Percentiles rank a stretch among this genome's conserved stretches.
These are phyloP conservation scores for Rhizoclosmatium sp. DNA, from an alignment of 192 early-diverging fungal genomes.

Conservation along the genomic window DNA sequence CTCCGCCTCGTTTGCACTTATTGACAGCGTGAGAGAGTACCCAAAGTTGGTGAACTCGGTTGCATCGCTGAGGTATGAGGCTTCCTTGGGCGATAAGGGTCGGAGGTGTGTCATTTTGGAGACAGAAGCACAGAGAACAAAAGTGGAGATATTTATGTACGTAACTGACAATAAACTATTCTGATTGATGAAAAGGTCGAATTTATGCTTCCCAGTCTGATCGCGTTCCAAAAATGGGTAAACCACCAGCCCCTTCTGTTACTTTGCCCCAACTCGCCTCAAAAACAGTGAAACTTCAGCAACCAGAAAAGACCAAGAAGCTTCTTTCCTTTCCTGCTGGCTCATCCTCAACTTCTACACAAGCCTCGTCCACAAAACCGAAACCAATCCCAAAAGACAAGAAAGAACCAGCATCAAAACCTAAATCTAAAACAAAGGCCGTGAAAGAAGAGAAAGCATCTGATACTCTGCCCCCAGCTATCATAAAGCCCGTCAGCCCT, in stretches of 20 bases:
- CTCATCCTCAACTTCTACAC: too few species aligned
- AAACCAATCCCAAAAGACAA: not conserved
- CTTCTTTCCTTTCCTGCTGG: too few species aligned
- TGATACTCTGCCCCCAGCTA: not conserved
- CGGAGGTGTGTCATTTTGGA: not conserved
- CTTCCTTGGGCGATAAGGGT: conserved; percentile 2
- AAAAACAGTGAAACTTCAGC: too few species aligned
- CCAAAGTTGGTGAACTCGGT: conserved; percentile 34
- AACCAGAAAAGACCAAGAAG: too few species aligned
- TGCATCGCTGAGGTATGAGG: conserved; percentile 7
- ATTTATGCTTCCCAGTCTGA: too few species aligned
- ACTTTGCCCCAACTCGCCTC: too few species aligned
- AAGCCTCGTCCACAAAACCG: not conserved
- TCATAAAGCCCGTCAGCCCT: not conserved
- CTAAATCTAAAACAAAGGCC: not conserved
- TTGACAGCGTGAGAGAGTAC: not conserved
- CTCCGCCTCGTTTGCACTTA: not conserved
- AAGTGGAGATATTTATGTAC: too few species aligned
- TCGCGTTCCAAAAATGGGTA: too few species aligned
- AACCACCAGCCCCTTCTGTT: too few species aligned
- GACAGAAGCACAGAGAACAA: too few species aligned
- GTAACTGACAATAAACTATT: too few species aligned
- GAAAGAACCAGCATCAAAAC: not conserved
- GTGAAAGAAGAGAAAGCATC: not conserved
- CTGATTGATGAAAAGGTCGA: too few species aligned